Evolutionary conservation across 2,329 filamentous ascomycete species (phyloP).

Genomic region (Elsinoe perseae): DNA sequence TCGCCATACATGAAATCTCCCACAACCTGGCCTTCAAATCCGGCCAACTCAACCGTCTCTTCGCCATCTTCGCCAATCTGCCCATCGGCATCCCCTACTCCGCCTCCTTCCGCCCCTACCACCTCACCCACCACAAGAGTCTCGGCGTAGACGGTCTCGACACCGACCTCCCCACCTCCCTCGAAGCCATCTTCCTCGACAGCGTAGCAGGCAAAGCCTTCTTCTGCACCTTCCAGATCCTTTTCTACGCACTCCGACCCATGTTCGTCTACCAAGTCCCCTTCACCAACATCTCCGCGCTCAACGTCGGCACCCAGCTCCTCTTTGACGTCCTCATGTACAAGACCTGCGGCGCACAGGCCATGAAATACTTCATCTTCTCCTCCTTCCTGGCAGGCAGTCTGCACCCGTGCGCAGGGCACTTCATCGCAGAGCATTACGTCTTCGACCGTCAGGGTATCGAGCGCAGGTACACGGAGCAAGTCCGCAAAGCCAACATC

Average conservation of each 20-base stretch:
- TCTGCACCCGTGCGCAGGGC: slow-evolving; percentile 86
- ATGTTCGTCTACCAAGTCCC: slow-evolving; percentile 90
- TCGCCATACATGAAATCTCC: slow-evolving; percentile 97
- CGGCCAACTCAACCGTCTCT: slow-evolving; percentile 67
- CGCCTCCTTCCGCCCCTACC: slow-evolving; percentile 94
- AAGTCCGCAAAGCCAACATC: slow-evolving; percentile 16
- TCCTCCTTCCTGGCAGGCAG: slow-evolving; percentile 91
- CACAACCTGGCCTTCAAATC: slow-evolving; percentile 93
- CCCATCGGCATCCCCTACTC: slow-evolving; percentile 95
- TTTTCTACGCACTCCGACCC: slow-evolving; percentile 94
- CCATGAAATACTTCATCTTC: slow-evolving; percentile 74
- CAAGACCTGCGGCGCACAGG: slow-evolving; percentile 51
- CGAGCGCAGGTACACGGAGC: slow-evolving; percentile 34
- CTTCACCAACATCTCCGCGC: slow-evolving; percentile 72
- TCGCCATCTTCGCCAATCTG: slow-evolving; percentile 90
- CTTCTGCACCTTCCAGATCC: slow-evolving; percentile 98
- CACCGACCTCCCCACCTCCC: slow-evolving; percentile 83
- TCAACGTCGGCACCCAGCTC: slow-evolving; percentile 73
- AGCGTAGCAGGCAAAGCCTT: slow-evolving; percentile 94
- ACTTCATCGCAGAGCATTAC: slow-evolving; percentile 95
- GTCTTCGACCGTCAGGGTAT: slow-evolving; percentile 45
- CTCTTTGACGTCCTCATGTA: slow-evolving; percentile 68
- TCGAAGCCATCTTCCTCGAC: slow-evolving; percentile 89
- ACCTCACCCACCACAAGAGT: slow-evolving; percentile 97
- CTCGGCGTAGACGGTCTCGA: slow-evolving; percentile 93